Percentiles rank a stretch among this genome's conserved stretches.
Conservation (phyloP, 768 basidiomycete genomes). For the Gymnopilus dilepis region DNA sequence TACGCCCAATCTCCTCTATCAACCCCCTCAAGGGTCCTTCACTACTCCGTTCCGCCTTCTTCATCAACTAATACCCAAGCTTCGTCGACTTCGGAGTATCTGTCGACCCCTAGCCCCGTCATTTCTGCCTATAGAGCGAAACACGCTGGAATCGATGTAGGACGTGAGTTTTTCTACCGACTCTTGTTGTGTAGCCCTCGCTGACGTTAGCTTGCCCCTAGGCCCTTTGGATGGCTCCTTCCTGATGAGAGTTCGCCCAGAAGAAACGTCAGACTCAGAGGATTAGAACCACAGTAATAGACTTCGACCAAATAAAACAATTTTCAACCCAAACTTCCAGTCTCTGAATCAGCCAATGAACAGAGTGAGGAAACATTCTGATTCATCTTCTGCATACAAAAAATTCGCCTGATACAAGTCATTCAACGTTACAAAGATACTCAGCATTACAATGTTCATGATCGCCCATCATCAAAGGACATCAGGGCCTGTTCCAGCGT, state of each 20-base stretch:
- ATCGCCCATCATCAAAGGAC: background rate
- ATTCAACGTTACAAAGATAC: background rate
- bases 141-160: slow-evolving; percentile 38
- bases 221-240: slow-evolving; percentile 49
- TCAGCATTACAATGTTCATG: background rate
- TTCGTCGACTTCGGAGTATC: slow-evolving; percentile 39
- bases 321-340: too few species aligned
- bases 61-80: slow-evolving; percentile 38
- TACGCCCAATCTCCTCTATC: slow-evolving; percentile 47
- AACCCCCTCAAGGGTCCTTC: slow-evolving; percentile 44
- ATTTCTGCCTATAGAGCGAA: slow-evolving; percentile 50
- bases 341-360: too few species aligned
- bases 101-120: slow-evolving; percentile 46
- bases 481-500: slow-evolving; percentile 5
- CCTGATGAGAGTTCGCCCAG: slow-evolving; percentile 30
- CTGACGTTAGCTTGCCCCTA: slow-evolving; percentile 17
- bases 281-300: background rate
- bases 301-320: too few species aligned
- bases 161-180: slow-evolving; percentile 37
- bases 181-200: background rate
- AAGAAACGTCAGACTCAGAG: slow-evolving; percentile 16
- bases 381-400: background rate
- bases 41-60: slow-evolving; percentile 37
- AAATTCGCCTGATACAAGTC: too few species aligned
- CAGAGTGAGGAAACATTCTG: too few species aligned